These are phyloP conservation scores for Xylariaceae sp. DNA, from an alignment of 2,329 filamentous ascomycete genomes.

Conservation along the genomic window DNA sequence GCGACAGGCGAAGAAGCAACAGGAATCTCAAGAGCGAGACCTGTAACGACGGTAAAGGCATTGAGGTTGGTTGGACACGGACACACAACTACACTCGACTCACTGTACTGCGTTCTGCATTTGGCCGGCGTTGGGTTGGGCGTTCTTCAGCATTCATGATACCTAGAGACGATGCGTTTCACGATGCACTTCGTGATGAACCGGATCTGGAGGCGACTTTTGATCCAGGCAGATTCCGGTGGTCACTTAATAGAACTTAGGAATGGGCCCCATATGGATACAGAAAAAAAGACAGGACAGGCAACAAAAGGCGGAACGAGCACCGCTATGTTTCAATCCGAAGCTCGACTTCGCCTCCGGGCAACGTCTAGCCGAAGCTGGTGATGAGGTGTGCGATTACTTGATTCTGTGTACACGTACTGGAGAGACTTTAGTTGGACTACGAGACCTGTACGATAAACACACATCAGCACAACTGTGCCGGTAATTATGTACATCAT, in stretches of 20 bases:
- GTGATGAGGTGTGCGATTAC: neutral
- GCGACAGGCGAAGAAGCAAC: conserved; percentile 30
- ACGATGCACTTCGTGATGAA: conserved; percentile 11
- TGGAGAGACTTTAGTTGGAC: neutral
- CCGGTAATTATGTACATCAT: neutral
- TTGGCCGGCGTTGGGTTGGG: conserved; percentile 27
- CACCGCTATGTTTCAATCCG: too few species aligned
- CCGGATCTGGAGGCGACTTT: neutral
- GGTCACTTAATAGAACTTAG: too few species aligned
- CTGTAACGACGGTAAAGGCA: neutral
- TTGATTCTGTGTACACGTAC: neutral
- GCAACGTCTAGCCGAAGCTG: neutral
- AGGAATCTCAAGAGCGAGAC: conserved; percentile 7
- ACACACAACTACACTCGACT: conserved; percentile 15
- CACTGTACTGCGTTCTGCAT: conserved; percentile 23
- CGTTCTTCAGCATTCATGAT: conserved; percentile 23
- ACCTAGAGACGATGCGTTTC: conserved; percentile 19
- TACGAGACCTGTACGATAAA: conserved; percentile 3
- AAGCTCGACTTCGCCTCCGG: too few species aligned
- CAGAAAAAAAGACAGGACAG: neutral
- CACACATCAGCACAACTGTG: neutral
- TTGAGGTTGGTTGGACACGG: neutral
- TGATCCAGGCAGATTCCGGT: neutral
- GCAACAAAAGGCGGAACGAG: neutral
- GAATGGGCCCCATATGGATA: neutral